Conservation (phyloP, 1,284 basidiomycete species). For the Rhodotorula sp. region DNA sequence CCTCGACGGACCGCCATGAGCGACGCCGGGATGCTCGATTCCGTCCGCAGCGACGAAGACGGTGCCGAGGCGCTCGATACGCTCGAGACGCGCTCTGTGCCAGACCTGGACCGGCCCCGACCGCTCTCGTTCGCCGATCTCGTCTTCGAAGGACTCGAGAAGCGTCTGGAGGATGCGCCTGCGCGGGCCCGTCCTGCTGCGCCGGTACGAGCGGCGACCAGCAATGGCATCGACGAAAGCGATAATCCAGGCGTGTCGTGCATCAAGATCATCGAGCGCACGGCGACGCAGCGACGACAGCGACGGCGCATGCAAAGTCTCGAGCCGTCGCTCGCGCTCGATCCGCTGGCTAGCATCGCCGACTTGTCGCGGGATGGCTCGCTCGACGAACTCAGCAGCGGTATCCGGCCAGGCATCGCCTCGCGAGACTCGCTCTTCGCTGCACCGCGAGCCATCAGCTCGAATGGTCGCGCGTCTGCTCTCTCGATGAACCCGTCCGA, state of each 20-base stretch:
- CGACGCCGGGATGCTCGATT: constrained; percentile 3
- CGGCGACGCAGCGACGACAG: background rate
- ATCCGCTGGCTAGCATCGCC: constrained; percentile 5
- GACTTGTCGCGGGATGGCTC: constrained; percentile 7
- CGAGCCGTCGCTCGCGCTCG: background rate
- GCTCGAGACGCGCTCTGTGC: constrained; percentile 34
- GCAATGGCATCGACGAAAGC: background rate
- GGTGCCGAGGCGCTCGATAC: constrained; percentile 11
- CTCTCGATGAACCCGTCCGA: background rate
- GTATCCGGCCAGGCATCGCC: constrained; percentile 1
- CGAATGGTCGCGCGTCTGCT: no score
- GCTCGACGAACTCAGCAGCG: background rate
- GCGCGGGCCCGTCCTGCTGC: background rate
- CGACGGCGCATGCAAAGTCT: constrained; percentile 13
- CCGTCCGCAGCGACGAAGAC: background rate
- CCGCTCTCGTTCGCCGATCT: constrained; percentile 16
- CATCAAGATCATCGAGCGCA: constrained; percentile 34
- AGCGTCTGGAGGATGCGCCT: background rate
- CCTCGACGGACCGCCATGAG: background rate
- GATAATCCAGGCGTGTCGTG: constrained; percentile 4
- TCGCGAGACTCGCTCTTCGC: constrained; percentile 18
- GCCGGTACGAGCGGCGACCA: background rate
- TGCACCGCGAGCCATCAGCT: background rate
- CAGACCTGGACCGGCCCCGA: constrained; percentile 16
- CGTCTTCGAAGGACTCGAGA: constrained; percentile 18